A percentile compares a stretch with the other conserved stretches of the same genome.
phyloP scores from a whole-genome alignment of 2,329 filamentous ascomycete species.

The Colletotrichum sp. region DNA sequence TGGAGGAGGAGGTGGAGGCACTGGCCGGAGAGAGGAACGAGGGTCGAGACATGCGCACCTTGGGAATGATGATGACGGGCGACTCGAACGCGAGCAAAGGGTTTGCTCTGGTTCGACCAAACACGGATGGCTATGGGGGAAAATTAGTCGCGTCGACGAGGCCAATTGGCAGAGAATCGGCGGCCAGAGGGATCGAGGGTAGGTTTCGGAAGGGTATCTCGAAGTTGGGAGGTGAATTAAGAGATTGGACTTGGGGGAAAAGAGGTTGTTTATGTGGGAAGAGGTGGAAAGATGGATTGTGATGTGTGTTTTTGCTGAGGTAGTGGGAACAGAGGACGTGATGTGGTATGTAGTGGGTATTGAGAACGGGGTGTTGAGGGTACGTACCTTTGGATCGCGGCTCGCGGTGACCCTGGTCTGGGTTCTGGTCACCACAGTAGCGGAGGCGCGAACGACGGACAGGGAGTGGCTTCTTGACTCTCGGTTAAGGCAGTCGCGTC shows the following conservation, averaged over 20 bases:
- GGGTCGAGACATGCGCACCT: conserved; percentile 10
- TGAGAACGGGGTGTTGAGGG: conserved; percentile 3
- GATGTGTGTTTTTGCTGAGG: conserved; percentile 21
- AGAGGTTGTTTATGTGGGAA: conserved; percentile 14
- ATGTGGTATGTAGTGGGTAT: conserved; percentile 21
- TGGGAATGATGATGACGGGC: conserved; percentile 19
- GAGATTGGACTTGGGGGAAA: not conserved
- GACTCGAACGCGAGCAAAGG: conserved; percentile 12
- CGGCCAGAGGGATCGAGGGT: not conserved
- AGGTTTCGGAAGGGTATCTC: not conserved
- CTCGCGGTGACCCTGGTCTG: not conserved
- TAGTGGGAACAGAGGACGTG: conserved; percentile 21
- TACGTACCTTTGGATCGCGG: conserved; percentile 4
- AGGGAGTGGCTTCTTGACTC: conserved; percentile 16
- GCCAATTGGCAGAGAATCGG: conserved; percentile 1
- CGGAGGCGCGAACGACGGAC: conserved; percentile 10
- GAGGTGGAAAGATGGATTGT: conserved; percentile 1
- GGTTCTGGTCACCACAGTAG: conserved; percentile 19
- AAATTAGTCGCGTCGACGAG: conserved; percentile 7
- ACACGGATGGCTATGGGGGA: not conserved
- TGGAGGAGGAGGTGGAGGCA: not conserved
- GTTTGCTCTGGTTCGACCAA: conserved; percentile 14
- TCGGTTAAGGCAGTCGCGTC: conserved; percentile 10
- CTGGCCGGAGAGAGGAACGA: not conserved
- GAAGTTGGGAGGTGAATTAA: not conserved